Evolutionary conservation across 768 basidiomycete genomes (phyloP), one percentile per base, ranked within the genome.

Genomic region (Tricholoma saponaceum): DNA sequence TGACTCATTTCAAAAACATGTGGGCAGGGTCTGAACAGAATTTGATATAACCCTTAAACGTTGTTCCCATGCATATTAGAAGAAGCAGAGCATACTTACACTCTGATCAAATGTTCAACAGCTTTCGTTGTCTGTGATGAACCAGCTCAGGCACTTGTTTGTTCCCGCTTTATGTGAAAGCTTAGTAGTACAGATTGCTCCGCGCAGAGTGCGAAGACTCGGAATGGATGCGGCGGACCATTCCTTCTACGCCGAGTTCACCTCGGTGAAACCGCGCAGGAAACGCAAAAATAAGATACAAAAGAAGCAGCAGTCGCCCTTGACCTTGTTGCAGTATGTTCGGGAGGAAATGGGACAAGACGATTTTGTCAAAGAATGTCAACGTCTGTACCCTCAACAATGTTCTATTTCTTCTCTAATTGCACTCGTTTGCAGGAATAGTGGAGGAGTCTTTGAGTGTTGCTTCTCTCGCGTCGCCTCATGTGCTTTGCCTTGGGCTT

Each of bases 401-500:
- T 43, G 28, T 46, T 44, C 22, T 50, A 60, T 55, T 50, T 55
- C 52, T 57, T 52, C 44, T 50, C 63, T 61, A 53, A 62, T 46
- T 41, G 30, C 16, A 37, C 54, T 49, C 44, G 59, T 61, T 32
- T 61, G 51, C 69, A 80, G 79, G 70, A 59, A 64, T 74, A 18
- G 49, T 81, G 41, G 63, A 68, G 35, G 68, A 71, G 32, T 73
- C 72, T 33, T 53, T 81, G 23, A 60, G 52, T 23, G 57, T 58
- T 20, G 62, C 62, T 33, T 53, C 60, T 35, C 59, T 72, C 49
- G 58, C 62, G 13, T 63, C 77, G 65, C 58, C 67, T 8, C 61
- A 68, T 30, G 73, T 87, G 47, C 66, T 92, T 41, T 91, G 89
- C 68, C 80, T 92, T 13, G 89, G 89, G 10, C 74, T 92, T 26